Conservation (phyloP, 2,329 filamentous ascomycete species). For the Tricladium varicosporioides region DNA sequence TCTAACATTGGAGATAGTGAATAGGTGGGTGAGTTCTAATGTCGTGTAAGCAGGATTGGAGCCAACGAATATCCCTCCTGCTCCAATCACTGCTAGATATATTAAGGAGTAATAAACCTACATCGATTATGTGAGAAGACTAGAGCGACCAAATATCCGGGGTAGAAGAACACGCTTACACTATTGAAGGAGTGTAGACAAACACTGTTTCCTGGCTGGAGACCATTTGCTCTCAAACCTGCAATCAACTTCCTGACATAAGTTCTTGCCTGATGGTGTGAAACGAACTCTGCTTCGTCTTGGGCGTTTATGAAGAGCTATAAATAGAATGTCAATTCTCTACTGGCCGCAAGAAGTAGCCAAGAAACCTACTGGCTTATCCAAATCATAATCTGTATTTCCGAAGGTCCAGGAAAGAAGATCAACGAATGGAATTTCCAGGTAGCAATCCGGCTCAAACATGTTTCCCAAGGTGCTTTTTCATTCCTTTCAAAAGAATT, state of each 20-base stretch:
- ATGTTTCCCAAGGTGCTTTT: too few species aligned
- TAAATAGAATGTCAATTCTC: not conserved
- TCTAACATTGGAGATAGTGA: slow-evolving; percentile 14
- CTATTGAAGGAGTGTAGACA: slow-evolving; percentile 19
- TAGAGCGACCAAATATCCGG: not conserved
- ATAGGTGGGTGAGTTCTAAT: slow-evolving; percentile 18
- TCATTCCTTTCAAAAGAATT: too few species aligned
- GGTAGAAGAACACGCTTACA: slow-evolving; percentile 7
- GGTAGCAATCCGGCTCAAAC: not conserved
- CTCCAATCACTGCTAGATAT: slow-evolving; percentile 21
- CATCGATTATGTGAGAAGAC: not conserved
- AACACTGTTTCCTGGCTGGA: slow-evolving; percentile 18
- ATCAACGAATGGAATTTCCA: slow-evolving; percentile 1
- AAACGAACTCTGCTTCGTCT: slow-evolving; percentile 1
- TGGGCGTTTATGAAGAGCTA: slow-evolving; percentile 4
- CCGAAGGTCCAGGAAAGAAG: slow-evolving; percentile 9
- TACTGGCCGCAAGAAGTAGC: too few species aligned
- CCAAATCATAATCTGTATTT: not conserved
- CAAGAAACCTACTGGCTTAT: slow-evolving; percentile 4
- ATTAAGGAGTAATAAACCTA: slow-evolving; percentile 21
- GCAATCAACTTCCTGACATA: slow-evolving; percentile 12
- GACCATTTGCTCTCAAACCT: slow-evolving; percentile 13
- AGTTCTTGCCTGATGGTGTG: slow-evolving; percentile 5
- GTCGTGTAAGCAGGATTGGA: slow-evolving; percentile 21
- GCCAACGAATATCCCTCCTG: slow-evolving; percentile 22